A percentile compares a stretch with the other conserved stretches of the same genome.
Evolutionary conservation across 2,329 filamentous ascomycete genomes (phyloP).

Genomic region (Fusarium brevicatenulatum): DNA sequence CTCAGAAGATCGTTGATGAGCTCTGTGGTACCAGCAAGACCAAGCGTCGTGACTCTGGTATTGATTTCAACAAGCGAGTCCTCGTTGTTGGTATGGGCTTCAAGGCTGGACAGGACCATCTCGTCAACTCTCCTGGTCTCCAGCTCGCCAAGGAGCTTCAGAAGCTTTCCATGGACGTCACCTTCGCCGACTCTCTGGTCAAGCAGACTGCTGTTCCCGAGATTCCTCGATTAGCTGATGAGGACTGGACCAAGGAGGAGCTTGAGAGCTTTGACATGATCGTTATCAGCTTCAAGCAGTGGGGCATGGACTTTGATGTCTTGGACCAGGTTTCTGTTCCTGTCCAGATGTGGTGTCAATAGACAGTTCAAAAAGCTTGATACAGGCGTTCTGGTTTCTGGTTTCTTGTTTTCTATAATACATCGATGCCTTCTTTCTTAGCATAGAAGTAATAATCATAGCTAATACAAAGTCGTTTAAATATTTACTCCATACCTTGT

Average conservation of each 20-base stretch:
- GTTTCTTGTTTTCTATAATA: not conserved
- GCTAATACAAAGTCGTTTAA: not conserved
- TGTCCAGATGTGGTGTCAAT: slow-evolving; percentile 34
- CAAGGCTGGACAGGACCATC: slow-evolving; percentile 39
- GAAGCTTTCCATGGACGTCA: slow-evolving; percentile 27
- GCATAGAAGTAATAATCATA: not conserved
- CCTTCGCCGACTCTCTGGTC: slow-evolving; percentile 36
- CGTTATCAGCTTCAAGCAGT: slow-evolving; percentile 27
- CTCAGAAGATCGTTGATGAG: slow-evolving; percentile 3
- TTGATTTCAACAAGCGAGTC: slow-evolving; percentile 15
- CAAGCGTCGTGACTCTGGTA: slow-evolving; percentile 18
- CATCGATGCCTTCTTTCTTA: not conserved
- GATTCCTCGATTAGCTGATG: slow-evolving; percentile 21
- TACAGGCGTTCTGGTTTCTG: not conserved
- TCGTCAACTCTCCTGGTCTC: slow-evolving; percentile 35
- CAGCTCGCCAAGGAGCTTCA: slow-evolving; percentile 26
- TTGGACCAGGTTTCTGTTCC: slow-evolving; percentile 6
- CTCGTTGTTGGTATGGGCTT: slow-evolving; percentile 37
- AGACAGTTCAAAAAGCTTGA: not conserved
- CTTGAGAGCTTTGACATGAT: slow-evolving; percentile 35
- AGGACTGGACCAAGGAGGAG: slow-evolving; percentile 27
- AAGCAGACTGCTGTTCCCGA: slow-evolving; percentile 25
- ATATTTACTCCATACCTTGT: accelerated
- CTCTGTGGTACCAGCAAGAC: not conserved
- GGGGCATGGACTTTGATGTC: slow-evolving; percentile 29